Percentiles rank a stretch among this genome's conserved stretches.
phyloP scores from a whole-genome alignment of 495 filamentous ascomycete genomes.

The Jackrogersella minutella region DNA sequence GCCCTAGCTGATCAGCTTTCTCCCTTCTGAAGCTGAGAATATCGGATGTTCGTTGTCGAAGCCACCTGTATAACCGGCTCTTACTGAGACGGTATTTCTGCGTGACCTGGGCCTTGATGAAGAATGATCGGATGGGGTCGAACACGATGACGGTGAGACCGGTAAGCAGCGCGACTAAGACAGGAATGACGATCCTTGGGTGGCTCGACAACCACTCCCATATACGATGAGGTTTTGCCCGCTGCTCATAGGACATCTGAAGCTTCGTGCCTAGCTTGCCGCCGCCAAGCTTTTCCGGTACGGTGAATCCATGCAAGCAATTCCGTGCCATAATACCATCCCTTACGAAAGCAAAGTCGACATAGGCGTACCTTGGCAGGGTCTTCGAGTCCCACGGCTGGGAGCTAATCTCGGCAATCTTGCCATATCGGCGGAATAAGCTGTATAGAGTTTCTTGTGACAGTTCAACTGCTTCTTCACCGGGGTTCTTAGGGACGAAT shows the following conservation, averaged over 20 bases:
- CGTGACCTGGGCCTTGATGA: conserved; percentile 86
- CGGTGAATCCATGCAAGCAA: conserved; percentile 85
- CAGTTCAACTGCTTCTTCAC: conserved; percentile 72
- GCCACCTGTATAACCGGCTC: conserved; percentile 76
- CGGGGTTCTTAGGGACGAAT: conserved; percentile 75
- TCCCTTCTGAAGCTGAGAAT: conserved; percentile 62
- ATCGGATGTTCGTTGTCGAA: conserved; percentile 79
- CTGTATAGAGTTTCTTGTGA: conserved; percentile 87
- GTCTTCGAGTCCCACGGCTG: conserved; percentile 87
- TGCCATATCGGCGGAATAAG: conserved; percentile 90
- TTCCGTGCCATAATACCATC: conserved; percentile 88
- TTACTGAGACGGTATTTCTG: conserved; percentile 75
- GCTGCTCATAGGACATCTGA: conserved; percentile 81
- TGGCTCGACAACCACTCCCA: conserved; percentile 91
- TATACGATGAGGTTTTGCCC: conserved; percentile 76
- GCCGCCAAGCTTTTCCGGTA: conserved; percentile 69
- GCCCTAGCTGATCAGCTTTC: conserved; percentile 68
- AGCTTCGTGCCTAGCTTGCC: conserved; percentile 77
- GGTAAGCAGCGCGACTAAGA: conserved; percentile 78
- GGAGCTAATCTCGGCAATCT: conserved; percentile 78
- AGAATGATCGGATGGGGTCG: conserved; percentile 91
- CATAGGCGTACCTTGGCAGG: conserved; percentile 75
- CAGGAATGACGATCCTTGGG: conserved; percentile 85
- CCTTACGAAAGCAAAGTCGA: conserved; percentile 75
- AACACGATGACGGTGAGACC: conserved; percentile 90